Evolutionary conservation across 2,329 filamentous ascomycete species (phyloP), one percentile per base, ranked within the genome.

Genomic region (Colletotrichum limetticola): DNA sequence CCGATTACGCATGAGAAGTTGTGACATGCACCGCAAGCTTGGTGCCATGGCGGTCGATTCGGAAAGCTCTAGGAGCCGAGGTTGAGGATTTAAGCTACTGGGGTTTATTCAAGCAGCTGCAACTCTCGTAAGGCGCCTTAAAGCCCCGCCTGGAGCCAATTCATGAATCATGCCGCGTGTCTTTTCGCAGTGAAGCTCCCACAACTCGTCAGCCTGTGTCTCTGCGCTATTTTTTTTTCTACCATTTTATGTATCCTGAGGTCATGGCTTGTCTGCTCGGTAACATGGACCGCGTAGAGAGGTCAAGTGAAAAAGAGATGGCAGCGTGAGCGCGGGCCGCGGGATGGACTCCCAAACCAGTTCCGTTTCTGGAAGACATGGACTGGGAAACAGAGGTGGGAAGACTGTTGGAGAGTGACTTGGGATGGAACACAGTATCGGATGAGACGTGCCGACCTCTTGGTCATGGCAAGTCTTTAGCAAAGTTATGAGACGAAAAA

Each of bases 391-490:
- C 42, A 46, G 7, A 46, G 42, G 42, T 8, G 42, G 42, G 16
- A 46, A n/a, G 42, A 19, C 16, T 16, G 42, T 30, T 16, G 12
- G 32, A 28, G 30, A 52, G 4, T 37, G n/a, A 42, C 42, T 67
- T 67, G 42, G 35, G 68, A 67, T 30, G 63, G 68, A 12, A 30
- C 28, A 60, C 30, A 42, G 56, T 22, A 67, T 71, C 63, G 46
- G 68, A 71, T 42, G 68, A 70, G 61, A 28, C n/a, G 19, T 59
- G 60, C 53, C 16, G 66, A 22, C 26, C 26, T 52, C 30, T 28
- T 9, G 12, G 30, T 35, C 46, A 32, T 16, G 24, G 49, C 14
- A n/a, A 26, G 19, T 9, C 9, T 22, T 4, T 49, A 7, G 42
- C n/a, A 35, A 19, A 5, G 60, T 42, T 42, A 53, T 63, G 60